Evolutionary conservation across 1,284 basidiomycete species (phyloP), one percentile per base, ranked within the genome.

Genomic region (Pyrrhoderma noxium): DNA sequence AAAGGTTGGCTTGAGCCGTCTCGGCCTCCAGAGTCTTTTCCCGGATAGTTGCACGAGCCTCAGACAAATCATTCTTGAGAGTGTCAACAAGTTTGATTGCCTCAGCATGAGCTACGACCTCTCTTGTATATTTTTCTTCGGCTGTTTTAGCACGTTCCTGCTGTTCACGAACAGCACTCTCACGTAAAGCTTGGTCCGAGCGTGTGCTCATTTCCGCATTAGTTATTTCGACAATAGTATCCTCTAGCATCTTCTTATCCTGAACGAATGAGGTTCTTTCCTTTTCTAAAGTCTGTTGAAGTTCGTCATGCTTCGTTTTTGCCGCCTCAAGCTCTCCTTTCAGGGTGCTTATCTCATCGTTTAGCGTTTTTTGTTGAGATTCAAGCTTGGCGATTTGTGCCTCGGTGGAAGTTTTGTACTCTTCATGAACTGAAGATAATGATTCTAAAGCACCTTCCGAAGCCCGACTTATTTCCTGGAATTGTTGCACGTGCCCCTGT

Each of bases 21-120:
- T 91, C 82, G 2, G 80, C 77, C 3, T 77, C 71, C 5, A 76
- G 73, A 25, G 74, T 66, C 51, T 76, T 71, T 53, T 87, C 79
- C 13, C 83, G 73, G 7, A 77, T 72, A 18, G 74, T 61, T 3
- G 67, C 63, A 59, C 82, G 80, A 9, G 73, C 66, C 21, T 67
- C 62, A 9, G 70, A 62, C 2, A 92, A 70, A 45, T 89, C 78
- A 52, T 77, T 72, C 64, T 82, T 85, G 54, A 91, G 70, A 11
- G 66, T 69, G 16, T 84, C 78, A 16, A 89, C 73, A 5, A 71
- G 60, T 67, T 89, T 89, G 70, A 93, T 82, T 1, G 86, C 76
- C 45, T 91, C 84, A 0, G 89, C 90, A 64, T 93, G 91, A 1
- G 85, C 73, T 22, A 93, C 67, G n/a, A 93, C 76, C 61, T 91